Evolutionary conservation across 1,284 basidiomycete genomes (phyloP).

Genomic region (Austroboletus rostrupii): DNA sequence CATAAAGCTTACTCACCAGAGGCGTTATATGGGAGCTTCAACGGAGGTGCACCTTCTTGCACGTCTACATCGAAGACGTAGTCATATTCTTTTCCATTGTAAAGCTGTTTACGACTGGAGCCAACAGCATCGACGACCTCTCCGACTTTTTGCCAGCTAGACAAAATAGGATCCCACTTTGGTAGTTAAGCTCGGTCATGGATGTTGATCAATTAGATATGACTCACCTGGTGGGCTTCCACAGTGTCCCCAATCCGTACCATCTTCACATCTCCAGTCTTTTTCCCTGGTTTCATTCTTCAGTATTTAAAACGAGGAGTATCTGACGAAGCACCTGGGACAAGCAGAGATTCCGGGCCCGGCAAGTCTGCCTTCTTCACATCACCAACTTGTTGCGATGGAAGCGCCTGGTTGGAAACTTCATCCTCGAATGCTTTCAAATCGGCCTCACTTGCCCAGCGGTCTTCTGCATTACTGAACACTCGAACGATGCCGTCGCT

Average conservation of each 20-base stretch:
- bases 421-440: constrained; percentile 70
- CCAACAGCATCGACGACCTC: constrained; percentile 95
- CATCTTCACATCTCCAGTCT: constrained; percentile 92
- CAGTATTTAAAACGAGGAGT: constrained; percentile 1
- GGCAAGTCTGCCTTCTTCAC: constrained; percentile 87
- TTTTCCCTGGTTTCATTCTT: constrained; percentile 59
- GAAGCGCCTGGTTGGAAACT: constrained; percentile 67
- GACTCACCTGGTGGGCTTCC: constrained; percentile 80
- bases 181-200: constrained; percentile 1
- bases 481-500: constrained; percentile 88
- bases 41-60: constrained; percentile 85
- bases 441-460: constrained; percentile 69
- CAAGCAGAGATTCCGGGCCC: constrained; percentile 73
- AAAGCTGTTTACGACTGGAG: constrained; percentile 81
- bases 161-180: constrained; percentile 72
- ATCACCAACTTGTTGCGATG: constrained; percentile 85
- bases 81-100: constrained; percentile 93
- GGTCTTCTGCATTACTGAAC: constrained; percentile 74
- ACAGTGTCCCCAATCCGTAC: constrained; percentile 74
- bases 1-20: constrained; percentile 51
- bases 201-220: not conserved
- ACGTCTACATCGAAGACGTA: constrained; percentile 99
- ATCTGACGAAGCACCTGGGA: constrained; percentile 50
- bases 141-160: constrained; percentile 89
- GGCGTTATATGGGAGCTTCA: constrained; percentile 93